Conservation (phyloP, 495 filamentous ascomycete species). For the Cercophora samala region DNA sequence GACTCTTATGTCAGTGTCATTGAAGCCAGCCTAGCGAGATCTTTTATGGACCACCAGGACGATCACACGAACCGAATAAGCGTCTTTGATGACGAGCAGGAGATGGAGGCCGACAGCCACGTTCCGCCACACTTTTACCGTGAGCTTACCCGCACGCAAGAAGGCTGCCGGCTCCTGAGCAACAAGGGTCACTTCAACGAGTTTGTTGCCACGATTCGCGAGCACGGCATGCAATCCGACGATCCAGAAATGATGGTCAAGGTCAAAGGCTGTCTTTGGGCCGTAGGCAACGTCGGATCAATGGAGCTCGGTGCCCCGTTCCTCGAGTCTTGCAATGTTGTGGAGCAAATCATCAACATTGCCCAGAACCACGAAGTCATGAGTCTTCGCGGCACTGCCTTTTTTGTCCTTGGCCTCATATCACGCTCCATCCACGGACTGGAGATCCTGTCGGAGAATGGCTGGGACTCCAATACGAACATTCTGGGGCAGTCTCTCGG, state of each 20-base stretch:
- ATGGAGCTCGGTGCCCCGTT: conserved; percentile 97
- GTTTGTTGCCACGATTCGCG: conserved; percentile 81
- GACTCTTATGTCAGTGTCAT: conserved; percentile 93
- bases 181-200: conserved; percentile 95
- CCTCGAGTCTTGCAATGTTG: conserved; percentile 80
- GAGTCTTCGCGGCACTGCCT: conserved; percentile 90
- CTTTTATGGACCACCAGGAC: conserved; percentile 67
- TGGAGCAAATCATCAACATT: conserved; percentile 78
- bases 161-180: conserved; percentile 84
- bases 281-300: conserved; percentile 93
- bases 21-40: conserved; percentile 88
- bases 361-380: conserved; percentile 83
- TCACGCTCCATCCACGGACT: conserved; percentile 89
- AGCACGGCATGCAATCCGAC: conserved; percentile 75
- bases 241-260: conserved; percentile 87
- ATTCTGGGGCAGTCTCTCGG: conserved; percentile 78
- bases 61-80: conserved; percentile 50
- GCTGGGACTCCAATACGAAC: conserved; percentile 90
- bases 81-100: conserved; percentile 52
- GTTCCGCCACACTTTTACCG: conserved; percentile 97
- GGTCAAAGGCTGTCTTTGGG: conserved; percentile 96
- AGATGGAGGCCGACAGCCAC: conserved; percentile 50
- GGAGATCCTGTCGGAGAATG: conserved; percentile 77
- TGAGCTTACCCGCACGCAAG: conserved; percentile 85
- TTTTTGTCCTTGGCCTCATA: conserved; percentile 90